Percentiles rank a stretch among this genome's conserved stretches.
Evolutionary conservation across 2,329 filamentous ascomycete species (phyloP).

Genomic region (Setomelanomma holmii): DNA sequence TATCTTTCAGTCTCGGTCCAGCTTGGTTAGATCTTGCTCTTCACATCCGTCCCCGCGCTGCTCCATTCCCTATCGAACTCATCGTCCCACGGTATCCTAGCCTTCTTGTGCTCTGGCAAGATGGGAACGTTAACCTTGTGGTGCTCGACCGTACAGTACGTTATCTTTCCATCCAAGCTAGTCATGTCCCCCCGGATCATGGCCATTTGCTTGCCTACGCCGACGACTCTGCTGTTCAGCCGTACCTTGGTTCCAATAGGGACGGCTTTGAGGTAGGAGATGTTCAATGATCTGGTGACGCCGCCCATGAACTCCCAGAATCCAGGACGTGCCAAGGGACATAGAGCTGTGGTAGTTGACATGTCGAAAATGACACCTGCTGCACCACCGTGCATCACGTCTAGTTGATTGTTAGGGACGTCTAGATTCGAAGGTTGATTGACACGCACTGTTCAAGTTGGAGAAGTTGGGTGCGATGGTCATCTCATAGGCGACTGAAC

Average conservation of each 20-base stretch:
- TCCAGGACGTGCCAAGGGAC: slow-evolving; percentile 56
- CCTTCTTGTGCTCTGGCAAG: slow-evolving; percentile 47
- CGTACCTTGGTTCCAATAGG: slow-evolving; percentile 55
- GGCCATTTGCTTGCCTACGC: slow-evolving; percentile 60
- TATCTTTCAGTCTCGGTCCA: too few relatives aligned
- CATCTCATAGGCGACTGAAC: slow-evolving; percentile 45
- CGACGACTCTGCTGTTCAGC: slow-evolving; percentile 53
- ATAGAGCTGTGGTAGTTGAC: slow-evolving; percentile 58
- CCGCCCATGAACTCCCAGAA: slow-evolving; percentile 63
- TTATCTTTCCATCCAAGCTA: slow-evolving; percentile 55
- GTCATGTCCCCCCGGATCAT: slow-evolving; percentile 60
- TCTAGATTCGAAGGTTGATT: too few relatives aligned
- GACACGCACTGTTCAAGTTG: slow-evolving; percentile 47
- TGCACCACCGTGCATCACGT: slow-evolving; percentile 52
- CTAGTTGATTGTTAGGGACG: slow-evolving; percentile 26
- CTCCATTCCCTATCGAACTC: slow-evolving; percentile 47
- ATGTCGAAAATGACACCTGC: slow-evolving; percentile 52
- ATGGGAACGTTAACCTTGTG: slow-evolving; percentile 59
- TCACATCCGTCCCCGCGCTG: slow-evolving; percentile 9
- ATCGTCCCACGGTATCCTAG: slow-evolving; percentile 54
- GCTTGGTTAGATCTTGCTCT: slow-evolving; percentile 27
- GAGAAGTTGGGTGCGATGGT: slow-evolving; percentile 45
- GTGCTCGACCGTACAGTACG: slow-evolving; percentile 60
- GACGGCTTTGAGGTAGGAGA: slow-evolving; percentile 60
- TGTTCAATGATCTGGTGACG: slow-evolving; percentile 58